Conservation (phyloP, 495 filamentous ascomycete genomes). For the Cercophora scortea region DNA sequence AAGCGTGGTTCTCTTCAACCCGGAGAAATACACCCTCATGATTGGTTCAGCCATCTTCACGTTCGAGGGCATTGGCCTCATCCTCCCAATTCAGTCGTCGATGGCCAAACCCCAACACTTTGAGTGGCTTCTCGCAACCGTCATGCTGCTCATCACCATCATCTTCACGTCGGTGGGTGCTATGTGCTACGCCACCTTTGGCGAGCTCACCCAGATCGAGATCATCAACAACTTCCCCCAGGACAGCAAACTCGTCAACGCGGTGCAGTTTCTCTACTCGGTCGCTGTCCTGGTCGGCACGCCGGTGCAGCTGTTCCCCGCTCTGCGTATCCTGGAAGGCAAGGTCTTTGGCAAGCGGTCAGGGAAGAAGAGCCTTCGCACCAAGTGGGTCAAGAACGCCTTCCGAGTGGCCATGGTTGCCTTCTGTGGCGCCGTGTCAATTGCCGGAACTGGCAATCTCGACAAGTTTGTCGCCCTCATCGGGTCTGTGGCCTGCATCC, state of each 20-base stretch:
- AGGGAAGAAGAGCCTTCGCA: conserved; percentile 43
- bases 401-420: conserved; percentile 44
- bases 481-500: conserved; percentile 61
- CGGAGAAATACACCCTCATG: conserved; percentile 51
- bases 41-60: conserved; percentile 60
- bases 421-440: conserved; percentile 42
- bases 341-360: conserved; percentile 46
- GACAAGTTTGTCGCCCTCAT: conserved; percentile 60
- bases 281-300: conserved; percentile 54
- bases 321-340: conserved; percentile 52
- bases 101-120: conserved; percentile 56
- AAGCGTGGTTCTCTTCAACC: conserved; percentile 53
- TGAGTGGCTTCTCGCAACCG: conserved; percentile 44
- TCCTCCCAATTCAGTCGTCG: conserved; percentile 56
- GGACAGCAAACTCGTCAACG: conserved; percentile 52
- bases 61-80: conserved; percentile 60
- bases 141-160: conserved; percentile 57
- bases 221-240: conserved; percentile 62
- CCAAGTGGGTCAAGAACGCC: conserved; percentile 61
- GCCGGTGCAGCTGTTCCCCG: conserved; percentile 59
- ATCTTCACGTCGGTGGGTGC: conserved; percentile 56
- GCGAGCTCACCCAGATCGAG: conserved; percentile 47
- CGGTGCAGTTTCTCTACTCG: conserved; percentile 59
- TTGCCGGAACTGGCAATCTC: conserved; percentile 49
- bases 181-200: conserved; percentile 59